Base-by-base conservation (phyloP, 768 basidiomycete genomes). In the Russula sp. region DNA sequence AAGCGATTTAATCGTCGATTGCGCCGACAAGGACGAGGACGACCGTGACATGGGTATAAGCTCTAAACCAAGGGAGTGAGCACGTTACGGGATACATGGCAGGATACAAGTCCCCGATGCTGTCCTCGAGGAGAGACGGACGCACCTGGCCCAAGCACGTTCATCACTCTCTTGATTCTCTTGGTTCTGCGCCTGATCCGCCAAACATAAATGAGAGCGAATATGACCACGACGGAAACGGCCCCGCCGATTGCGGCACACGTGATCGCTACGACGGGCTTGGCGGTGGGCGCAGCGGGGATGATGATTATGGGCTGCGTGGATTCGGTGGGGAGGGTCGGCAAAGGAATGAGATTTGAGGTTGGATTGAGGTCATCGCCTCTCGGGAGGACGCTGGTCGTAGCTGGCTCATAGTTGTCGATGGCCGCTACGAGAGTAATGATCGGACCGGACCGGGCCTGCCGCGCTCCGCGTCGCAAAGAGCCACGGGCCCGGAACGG, bases 71-170 rank as follows among this genome's bases (percentile, higher is more conserved):
- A 39, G 36, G 18, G 2, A 9, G 41, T 62, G 1, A 58, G 53
- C 36, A 53, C 5, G n/a, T n/a, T n/a, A n/a, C n/a, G n/a, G n/a
- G n/a, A n/a, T n/a, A n/a, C n/a, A n/a, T n/a, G n/a, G n/a, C n/a
- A n/a, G n/a, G 14, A 18, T 22, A 35, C 35, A 46, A 4, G 18
- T 20, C 5, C 14, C 0, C 52, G 8, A 9, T 7, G 10, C 14
- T 32, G 18, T 14, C 41, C 41, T 41, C 9, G 1, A 29, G 46
- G 3, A 2, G 4, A 25, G 20, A 14, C 3, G 20, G n/a, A 57
- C 58, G 52, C 39, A 63, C 62, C 62, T 49, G 62, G 58, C 34
- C 57, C 62, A 18, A 63, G 58, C 6, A 63, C 29, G 32, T 63
- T 13, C 52, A 29, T 63, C 8, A 18, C 36, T 22, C 47, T 54